These are phyloP conservation scores for Coniferiporia sulphurascens DNA, from an alignment of 1,284 basidiomycete species.

Conservation along the genomic window DNA sequence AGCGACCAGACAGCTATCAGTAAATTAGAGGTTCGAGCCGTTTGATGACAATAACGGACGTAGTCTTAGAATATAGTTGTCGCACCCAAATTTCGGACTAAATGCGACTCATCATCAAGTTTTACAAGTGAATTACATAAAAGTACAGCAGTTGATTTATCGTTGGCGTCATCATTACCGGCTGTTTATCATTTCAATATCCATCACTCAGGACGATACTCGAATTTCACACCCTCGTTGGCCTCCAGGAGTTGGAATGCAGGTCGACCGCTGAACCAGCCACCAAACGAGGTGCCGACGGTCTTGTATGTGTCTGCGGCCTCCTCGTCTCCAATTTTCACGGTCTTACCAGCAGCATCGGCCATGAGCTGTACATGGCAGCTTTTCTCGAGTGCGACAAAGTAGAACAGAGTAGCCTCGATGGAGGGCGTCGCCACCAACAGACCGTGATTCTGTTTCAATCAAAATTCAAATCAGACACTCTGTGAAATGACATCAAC, in stretches of 20 bases:
- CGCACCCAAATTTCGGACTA: too few species aligned
- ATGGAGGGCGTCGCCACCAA: slow-evolving; percentile 42
- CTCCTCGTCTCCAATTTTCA: slow-evolving; percentile 27
- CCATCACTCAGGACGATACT: neutral
- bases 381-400: slow-evolving; percentile 35
- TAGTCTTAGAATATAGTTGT: too few species aligned
- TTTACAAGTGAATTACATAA: too few species aligned
- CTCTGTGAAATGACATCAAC: slow-evolving; percentile 13
- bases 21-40: too few species aligned
- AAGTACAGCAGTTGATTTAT: too few species aligned
- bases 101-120: too few species aligned
- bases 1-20: too few species aligned
- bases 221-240: slow-evolving; percentile 29
- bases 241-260: slow-evolving; percentile 36
- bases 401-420: slow-evolving; percentile 38
- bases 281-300: slow-evolving; percentile 29
- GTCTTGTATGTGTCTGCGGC: slow-evolving; percentile 28
- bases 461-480: slow-evolving; percentile 24
- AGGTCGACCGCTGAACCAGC: slow-evolving; percentile 36
- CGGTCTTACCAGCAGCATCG: slow-evolving; percentile 37
- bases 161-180: too few species aligned
- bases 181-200: too few species aligned
- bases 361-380: slow-evolving; percentile 50
- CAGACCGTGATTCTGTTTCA: slow-evolving; percentile 52
- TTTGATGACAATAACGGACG: too few species aligned